Conservation (phyloP, 257 asterid genomes). For the Rhazya stricta region DNA sequence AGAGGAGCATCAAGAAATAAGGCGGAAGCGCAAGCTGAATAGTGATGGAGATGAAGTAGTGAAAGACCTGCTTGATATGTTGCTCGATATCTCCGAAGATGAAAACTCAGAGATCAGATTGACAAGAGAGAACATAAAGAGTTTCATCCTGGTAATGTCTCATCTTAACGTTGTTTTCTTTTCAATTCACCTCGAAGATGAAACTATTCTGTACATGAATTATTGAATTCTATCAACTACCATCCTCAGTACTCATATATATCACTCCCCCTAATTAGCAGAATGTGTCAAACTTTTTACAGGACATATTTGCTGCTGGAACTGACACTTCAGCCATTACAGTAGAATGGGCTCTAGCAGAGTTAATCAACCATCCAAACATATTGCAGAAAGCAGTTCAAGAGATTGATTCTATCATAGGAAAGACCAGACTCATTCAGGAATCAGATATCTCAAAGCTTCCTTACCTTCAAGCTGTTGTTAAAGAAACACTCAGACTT, state of each 20-base stretch:
- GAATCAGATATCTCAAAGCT: slow-evolving; percentile 61
- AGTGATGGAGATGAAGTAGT: slow-evolving; percentile 16
- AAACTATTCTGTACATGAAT: too few species aligned
- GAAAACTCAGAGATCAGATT: slow-evolving; percentile 38
- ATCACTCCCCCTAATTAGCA: too few species aligned
- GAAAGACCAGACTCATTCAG: slow-evolving; percentile 35
- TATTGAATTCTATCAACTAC: too few species aligned
- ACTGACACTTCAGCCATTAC: slow-evolving; percentile 80
- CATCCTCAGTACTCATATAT: too few species aligned
- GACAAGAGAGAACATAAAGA: slow-evolving; percentile 59
- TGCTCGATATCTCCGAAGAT: slow-evolving; percentile 62
- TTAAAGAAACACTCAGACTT: slow-evolving; percentile 71
- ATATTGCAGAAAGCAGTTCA: slow-evolving; percentile 40
- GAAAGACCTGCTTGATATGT: slow-evolving; percentile 56
- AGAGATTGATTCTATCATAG: slow-evolving; percentile 48
- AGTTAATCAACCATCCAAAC: slow-evolving; percentile 60
- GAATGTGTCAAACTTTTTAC: slow-evolving; percentile 6
- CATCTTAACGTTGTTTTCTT: not conserved
- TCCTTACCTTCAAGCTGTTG: slow-evolving; percentile 61
- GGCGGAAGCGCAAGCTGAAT: slow-evolving; percentile 22
- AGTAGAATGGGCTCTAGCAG: slow-evolving; percentile 75
- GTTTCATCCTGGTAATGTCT: slow-evolving; percentile 59
- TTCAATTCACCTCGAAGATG: not conserved
- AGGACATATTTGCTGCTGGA: slow-evolving; percentile 80
- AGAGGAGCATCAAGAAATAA: slow-evolving; percentile 39